phyloP scores from a whole-genome alignment of 106 monocot genomes.

The Dioscorea alata region DNA sequence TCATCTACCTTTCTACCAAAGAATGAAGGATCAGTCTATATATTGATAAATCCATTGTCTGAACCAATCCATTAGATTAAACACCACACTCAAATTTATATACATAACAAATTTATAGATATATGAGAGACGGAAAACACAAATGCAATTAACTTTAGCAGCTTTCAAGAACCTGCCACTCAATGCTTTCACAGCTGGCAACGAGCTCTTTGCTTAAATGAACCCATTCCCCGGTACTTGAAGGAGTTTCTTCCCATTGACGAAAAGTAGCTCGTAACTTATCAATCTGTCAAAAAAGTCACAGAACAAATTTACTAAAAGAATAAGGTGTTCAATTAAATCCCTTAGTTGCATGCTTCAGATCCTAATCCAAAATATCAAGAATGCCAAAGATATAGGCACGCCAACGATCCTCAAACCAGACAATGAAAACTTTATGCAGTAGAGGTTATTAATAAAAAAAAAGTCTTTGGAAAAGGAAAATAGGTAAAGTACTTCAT shows the following conservation, averaged over 20 bases:
- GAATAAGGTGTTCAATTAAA: too few relatives aligned
- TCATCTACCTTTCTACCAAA: conserved; percentile 73
- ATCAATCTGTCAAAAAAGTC: conserved; percentile 26
- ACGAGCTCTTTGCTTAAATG: conserved; percentile 42
- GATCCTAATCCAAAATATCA: too few relatives aligned
- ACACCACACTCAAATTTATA: background rate
- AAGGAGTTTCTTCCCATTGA: conserved; percentile 34
- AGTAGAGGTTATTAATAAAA: too few relatives aligned
- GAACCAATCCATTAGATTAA: background rate
- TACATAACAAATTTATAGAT: background rate
- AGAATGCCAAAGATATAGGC: too few relatives aligned
- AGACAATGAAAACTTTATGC: too few relatives aligned
- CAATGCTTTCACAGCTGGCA: conserved; percentile 49
- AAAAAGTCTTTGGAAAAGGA: too few relatives aligned
- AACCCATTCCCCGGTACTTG: conserved; percentile 27
- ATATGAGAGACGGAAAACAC: background rate
- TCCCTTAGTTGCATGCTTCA: too few relatives aligned
- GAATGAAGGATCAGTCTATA: background rate
- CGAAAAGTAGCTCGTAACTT: conserved; percentile 38
- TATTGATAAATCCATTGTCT: background rate
- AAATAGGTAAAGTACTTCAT: too few relatives aligned
- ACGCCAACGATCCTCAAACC: too few relatives aligned
- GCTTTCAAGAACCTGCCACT: conserved; percentile 46
- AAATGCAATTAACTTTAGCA: background rate
- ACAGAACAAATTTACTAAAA: too few relatives aligned